These are phyloP conservation scores for Spiraea crenata DNA, from an alignment of 331 rosid genomes.

Conservation along the genomic window DNA sequence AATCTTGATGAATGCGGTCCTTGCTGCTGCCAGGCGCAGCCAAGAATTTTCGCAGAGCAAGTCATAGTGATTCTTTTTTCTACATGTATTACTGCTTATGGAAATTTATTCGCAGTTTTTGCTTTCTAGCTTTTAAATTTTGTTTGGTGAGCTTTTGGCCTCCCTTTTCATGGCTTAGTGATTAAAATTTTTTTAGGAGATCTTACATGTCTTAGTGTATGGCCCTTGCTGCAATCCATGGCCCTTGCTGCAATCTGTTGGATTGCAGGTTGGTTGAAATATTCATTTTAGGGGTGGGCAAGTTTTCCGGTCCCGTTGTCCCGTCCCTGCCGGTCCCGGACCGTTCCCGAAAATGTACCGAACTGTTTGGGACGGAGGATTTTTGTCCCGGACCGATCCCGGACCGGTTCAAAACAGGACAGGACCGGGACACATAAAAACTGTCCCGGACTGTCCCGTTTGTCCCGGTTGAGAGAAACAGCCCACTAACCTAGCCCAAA, in stretches of 20 bases:
- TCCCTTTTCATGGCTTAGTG: neutral
- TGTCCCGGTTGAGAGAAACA: too few species aligned
- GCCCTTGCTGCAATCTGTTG: neutral
- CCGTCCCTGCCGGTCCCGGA: too few species aligned
- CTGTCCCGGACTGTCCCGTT: too few species aligned
- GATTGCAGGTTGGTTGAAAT: neutral
- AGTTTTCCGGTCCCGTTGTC: too few species aligned
- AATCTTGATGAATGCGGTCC: constrained; percentile 61
- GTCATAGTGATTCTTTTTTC: neutral
- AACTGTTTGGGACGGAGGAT: too few species aligned
- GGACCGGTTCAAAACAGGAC: too few species aligned
- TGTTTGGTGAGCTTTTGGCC: neutral
- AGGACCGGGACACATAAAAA: too few species aligned
- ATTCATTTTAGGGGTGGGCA: neutral
- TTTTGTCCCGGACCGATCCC: too few species aligned
- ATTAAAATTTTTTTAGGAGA: neutral
- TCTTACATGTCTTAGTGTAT: neutral
- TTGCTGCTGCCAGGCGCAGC: constrained; percentile 49
- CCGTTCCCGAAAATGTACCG: too few species aligned
- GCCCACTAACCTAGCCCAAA: too few species aligned
- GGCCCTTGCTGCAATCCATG: neutral
- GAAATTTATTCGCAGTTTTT: neutral
- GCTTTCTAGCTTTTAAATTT: too few species aligned
- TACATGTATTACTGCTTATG: neutral
- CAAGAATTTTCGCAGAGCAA: constrained; percentile 32